Evolutionary conservation across 2,329 filamentous ascomycete species (phyloP), one percentile per base, ranked within the genome.

Genomic region (Trichoderma sp.): DNA sequence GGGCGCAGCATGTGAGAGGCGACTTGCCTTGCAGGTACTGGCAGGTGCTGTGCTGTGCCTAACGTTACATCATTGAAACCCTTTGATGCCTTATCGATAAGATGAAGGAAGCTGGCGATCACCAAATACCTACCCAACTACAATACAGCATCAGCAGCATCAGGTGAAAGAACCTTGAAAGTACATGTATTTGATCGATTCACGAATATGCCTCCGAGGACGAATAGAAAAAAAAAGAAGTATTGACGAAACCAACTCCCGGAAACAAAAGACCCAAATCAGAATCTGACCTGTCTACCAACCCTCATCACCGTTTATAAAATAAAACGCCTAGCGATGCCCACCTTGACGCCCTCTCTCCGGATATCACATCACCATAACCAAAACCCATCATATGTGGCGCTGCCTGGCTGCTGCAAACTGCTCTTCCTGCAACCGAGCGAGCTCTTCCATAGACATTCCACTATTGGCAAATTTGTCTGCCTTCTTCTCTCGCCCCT

Each of bases 381-480:
- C 31, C 50, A 59, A 33, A n/a, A 21, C 31, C 64, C 29, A 66
- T 76, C 64, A 77, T 41, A 74, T 78, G 75, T 85, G 84, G 71
- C 84, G 83, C 78, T 85, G 76, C 75, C 84, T 81, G 7, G 95
- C 95, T 75, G 91, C 92, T 60, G 93, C 92, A 85, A 99, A 98
- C 79, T 98, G 91, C 83, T 97, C 95, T 83, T 97, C 93, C 83
- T 99, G 97, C 81, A 98, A 91, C 66, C 93, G 90, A 75, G 97
- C 91, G 66, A 99, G 89, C 84, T 99, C 94, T 80, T 98, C 97
- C 82, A 97, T 92, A 0, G 94, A 94, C 86, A 98, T 89, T 72
- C 96, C 96, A 82, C 95, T 98, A 83, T 97, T 93, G 81, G 98
- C 96, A 81, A 98, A 95, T 86, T 98, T 98, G 85, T 95, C 97